Evolutionary conservation across 2,329 filamentous ascomycete species (phyloP).

Genomic region (Apiospora sp.): DNA sequence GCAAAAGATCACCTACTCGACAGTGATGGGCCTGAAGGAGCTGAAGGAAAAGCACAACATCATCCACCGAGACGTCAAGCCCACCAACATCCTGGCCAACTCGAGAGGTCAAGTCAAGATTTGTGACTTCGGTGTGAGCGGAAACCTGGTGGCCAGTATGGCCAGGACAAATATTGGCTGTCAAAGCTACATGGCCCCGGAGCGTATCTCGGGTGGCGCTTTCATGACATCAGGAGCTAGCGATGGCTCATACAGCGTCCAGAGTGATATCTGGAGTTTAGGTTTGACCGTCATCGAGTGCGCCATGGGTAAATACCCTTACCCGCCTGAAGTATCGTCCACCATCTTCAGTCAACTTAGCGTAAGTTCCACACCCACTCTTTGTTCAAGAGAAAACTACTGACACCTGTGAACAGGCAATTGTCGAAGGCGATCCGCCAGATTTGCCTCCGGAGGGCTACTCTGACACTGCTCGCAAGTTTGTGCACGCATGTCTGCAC

Average conservation of each 20-base stretch:
- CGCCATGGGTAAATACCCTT: slow-evolving; percentile 92
- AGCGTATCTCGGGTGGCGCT: slow-evolving; percentile 88
- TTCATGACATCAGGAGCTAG: slow-evolving; percentile 75
- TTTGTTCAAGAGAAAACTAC: slow-evolving; percentile 31
- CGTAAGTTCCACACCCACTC: slow-evolving; percentile 66
- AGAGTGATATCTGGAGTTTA: slow-evolving; percentile 97
- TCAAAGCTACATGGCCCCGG: slow-evolving; percentile 99
- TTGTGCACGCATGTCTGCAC: slow-evolving; percentile 89
- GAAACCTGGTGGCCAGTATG: slow-evolving; percentile 95
- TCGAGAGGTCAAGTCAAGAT: slow-evolving; percentile 93
- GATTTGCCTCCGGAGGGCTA: slow-evolving; percentile 81
- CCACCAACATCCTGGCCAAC: slow-evolving; percentile 97
- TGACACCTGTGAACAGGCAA: slow-evolving; percentile 68
- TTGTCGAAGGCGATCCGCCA: slow-evolving; percentile 96
- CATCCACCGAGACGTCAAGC: slow-evolving; percentile 98
- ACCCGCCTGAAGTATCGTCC: slow-evolving; percentile 95
- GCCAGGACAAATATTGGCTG: slow-evolving; percentile 99
- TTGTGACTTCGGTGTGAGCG: slow-evolving; percentile 97
- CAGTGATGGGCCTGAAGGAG: slow-evolving; percentile 88
- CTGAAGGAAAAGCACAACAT: slow-evolving; percentile 99
- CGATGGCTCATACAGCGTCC: slow-evolving; percentile 93
- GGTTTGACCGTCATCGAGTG: slow-evolving; percentile 96
- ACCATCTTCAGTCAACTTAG: slow-evolving; percentile 98
- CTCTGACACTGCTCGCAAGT: slow-evolving; percentile 81
- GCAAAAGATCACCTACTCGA: slow-evolving; percentile 88